These are phyloP conservation scores for Mortierella antarctica DNA, from an alignment of 192 early-diverging fungal species.

Conservation along the genomic window DNA sequence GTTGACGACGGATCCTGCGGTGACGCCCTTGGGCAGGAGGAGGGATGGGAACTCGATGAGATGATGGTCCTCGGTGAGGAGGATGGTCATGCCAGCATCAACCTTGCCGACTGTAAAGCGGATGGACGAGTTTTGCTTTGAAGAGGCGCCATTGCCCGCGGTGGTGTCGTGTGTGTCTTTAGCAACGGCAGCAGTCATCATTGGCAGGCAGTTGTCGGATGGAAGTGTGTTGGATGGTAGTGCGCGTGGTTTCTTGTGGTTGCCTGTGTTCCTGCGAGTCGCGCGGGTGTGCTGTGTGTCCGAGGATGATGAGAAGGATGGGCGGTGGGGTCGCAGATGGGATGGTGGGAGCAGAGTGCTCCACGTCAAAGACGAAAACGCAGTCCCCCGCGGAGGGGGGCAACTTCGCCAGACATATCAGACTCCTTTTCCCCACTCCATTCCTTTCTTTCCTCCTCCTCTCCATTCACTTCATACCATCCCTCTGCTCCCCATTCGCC, in stretches of 20 bases:
- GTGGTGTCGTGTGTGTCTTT: constrained; percentile 17
- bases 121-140: constrained; percentile 58
- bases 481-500: neutral
- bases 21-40: constrained; percentile 93
- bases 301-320: neutral
- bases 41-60: constrained; percentile 98
- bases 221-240: constrained; percentile 3
- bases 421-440: too few species aligned
- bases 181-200: constrained; percentile 39
- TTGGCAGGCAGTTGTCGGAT: constrained; percentile 6
- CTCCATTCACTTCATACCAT: neutral
- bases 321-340: too few species aligned
- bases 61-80: constrained; percentile 98
- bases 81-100: constrained; percentile 94
- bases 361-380: neutral
- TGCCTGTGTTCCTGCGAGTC: neutral
- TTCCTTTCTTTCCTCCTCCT: too few species aligned
- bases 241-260: neutral
- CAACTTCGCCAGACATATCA: too few species aligned
- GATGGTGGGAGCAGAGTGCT: neutral
- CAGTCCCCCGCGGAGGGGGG: neutral
- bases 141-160: neutral
- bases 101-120: constrained; percentile 94
- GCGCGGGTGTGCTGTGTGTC: neutral
- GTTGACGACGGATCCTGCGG: constrained; percentile 95